Percentiles rank a stretch among this genome's conserved stretches.
Conservation (phyloP, 2,329 filamentous ascomycete genomes). For the Penicillium brasilianum region DNA sequence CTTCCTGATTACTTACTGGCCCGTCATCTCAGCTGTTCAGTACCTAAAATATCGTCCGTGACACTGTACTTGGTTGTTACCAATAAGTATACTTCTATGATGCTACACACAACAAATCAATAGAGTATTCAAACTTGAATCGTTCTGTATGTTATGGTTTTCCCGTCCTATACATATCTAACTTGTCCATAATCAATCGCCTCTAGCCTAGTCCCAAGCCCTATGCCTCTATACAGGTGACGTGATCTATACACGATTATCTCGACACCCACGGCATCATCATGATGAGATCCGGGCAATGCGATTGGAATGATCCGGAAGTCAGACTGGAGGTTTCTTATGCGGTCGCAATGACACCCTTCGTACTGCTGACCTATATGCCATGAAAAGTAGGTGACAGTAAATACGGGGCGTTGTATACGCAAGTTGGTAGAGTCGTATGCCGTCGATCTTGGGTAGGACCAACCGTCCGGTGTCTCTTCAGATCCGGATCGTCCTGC, state of each 20-base stretch:
- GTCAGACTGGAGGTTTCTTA: not conserved
- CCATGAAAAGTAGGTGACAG: not conserved
- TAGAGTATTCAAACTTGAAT: not conserved
- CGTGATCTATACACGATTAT: constrained; percentile 8
- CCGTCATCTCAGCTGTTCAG: not conserved
- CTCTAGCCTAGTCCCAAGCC: not conserved
- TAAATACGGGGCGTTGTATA: not conserved
- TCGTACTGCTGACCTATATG: not conserved
- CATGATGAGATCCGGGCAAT: constrained; percentile 9
- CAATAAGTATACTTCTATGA: not conserved
- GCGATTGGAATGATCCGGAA: constrained; percentile 5
- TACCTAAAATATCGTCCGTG: not conserved
- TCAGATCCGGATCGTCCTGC: not conserved
- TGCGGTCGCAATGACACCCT: constrained; percentile 4
- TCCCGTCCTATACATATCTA: too few species aligned
- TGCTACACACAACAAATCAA: not conserved
- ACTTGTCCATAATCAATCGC: not conserved
- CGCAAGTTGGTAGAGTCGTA: not conserved
- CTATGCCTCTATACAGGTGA: not conserved
- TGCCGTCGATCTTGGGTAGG: not conserved
- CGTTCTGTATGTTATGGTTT: too few species aligned
- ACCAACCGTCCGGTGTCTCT: not conserved
- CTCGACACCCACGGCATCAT: constrained; percentile 15
- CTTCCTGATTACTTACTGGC: not conserved
- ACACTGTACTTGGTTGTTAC: not conserved